These are phyloP conservation scores for Pugionium dolabratum DNA, from an alignment of 345 rosid genomes.

Conservation along the genomic window DNA sequence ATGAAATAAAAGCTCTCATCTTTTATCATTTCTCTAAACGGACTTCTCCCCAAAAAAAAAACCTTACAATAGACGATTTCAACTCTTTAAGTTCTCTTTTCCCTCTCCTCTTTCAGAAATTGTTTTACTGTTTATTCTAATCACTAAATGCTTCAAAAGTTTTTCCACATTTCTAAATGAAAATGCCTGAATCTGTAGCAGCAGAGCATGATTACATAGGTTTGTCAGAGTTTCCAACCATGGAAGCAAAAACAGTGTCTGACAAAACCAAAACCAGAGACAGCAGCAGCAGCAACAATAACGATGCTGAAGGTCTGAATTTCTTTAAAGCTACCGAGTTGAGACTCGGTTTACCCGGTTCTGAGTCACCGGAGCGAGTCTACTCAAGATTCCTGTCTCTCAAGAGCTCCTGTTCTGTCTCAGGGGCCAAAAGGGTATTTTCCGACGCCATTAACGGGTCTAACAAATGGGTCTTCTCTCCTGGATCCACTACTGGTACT, in stretches of 20 bases:
- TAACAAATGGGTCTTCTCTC: slow-evolving; percentile 57
- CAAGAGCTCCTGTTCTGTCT: slow-evolving; percentile 41
- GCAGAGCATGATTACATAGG: slow-evolving; percentile 63
- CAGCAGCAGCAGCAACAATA: background rate
- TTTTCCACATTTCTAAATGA: slow-evolving; percentile 12
- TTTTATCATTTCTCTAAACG: slow-evolving; percentile 18
- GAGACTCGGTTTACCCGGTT: slow-evolving; percentile 79
- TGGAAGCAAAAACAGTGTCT: slow-evolving; percentile 46
- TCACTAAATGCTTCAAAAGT: slow-evolving; percentile 34
- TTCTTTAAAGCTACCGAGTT: slow-evolving; percentile 71
- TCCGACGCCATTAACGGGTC: slow-evolving; percentile 54
- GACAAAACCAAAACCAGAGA: slow-evolving; percentile 32
- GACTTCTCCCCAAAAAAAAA: slow-evolving; percentile 8
- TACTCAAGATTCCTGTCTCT: slow-evolving; percentile 37
- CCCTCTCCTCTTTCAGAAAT: slow-evolving; percentile 16
- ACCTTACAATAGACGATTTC: too few species aligned
- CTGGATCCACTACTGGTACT: slow-evolving; percentile 41
- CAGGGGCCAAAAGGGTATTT: slow-evolving; percentile 64
- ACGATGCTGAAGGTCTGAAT: slow-evolving; percentile 39
- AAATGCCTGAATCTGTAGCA: slow-evolving; percentile 46
- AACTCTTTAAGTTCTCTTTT: background rate
- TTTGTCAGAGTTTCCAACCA: slow-evolving; percentile 52
- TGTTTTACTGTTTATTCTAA: slow-evolving; percentile 1
- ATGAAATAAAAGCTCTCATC: slow-evolving; percentile 14
- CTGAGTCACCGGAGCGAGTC: slow-evolving; percentile 57